Base-by-base conservation (phyloP, 1,284 basidiomycete species). In the Puccinia brachypodii region DNA sequence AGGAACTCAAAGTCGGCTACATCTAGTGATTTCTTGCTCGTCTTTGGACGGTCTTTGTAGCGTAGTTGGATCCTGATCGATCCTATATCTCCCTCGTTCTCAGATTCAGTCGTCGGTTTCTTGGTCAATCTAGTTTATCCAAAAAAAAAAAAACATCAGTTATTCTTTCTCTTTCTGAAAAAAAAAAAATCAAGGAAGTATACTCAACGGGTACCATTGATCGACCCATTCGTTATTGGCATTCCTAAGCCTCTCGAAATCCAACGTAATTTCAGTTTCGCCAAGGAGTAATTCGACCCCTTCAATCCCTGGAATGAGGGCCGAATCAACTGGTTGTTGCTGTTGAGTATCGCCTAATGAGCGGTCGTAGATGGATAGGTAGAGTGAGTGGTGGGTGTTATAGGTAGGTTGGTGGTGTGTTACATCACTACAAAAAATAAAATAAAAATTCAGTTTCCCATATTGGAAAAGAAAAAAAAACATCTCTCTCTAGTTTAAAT, bases 1-100 rank as follows among this genome's bases (percentile, higher is more conserved):
- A 99, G 91, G 88, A 98, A 98, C 85, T 99, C 97, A 86, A 99
- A 99, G 87, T 99, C 96, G 86, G 85, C 84, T 14, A 87, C 86
- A 14, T 84, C 85, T 4, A 88, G 83, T 9, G 84, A 84, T 72
- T 83, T 85, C 84, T 84, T 86, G n/a, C n/a, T n/a, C n/a, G n/a
- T 68, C 86, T 53, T 79, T 82, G 85, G 62, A 8, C 13, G 25
- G 38, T 81, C 80, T 7, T 33, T 60, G 53, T 81, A 81, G 22
- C 66, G 64, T 50, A 81, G 40, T 68, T 75, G 60, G 9, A 81
- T 75, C 60, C 80, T 4, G 25, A 81, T 75, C 47, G 68, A n/a
- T n/a, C 80, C 80, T 22, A 73, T 25, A n/a, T 60, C 56, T 74
- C 44, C 22, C 25, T n/a, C 22, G 44, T 66, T 36, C 75, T 66